Evolutionary conservation across 345 rosid genomes (phyloP).

Genomic region (Eutrema yunnanense): DNA sequence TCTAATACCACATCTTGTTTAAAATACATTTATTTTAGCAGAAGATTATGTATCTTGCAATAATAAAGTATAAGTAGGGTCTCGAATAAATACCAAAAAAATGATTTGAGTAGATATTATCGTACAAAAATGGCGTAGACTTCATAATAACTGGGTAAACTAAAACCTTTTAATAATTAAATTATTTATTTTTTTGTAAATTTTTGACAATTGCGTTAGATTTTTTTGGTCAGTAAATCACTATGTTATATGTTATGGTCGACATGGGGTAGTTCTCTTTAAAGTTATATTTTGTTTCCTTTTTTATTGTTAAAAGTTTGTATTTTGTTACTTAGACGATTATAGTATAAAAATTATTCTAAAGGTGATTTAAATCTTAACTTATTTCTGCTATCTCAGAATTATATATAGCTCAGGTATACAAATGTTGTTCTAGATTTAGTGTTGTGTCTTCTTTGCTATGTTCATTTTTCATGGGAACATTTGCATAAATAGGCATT

Average conservation of each 20-base stretch:
- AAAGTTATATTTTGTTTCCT: background rate
- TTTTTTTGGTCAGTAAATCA: background rate
- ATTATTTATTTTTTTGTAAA: background rate
- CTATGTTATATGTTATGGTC: background rate
- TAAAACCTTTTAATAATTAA: background rate
- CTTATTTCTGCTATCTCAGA: background rate
- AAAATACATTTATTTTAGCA: background rate
- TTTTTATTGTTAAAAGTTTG: no score
- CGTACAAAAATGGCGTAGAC: background rate
- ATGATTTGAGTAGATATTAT: background rate
- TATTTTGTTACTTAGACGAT: background rate
- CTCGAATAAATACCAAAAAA: background rate
- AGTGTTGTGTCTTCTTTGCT: background rate
- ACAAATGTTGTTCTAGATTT: background rate
- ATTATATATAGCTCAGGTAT: background rate
- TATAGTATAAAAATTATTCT: background rate
- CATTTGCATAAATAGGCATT: no score
- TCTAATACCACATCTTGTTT: no score
- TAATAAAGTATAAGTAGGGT: background rate
- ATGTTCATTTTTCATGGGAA: background rate
- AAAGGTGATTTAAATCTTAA: background rate
- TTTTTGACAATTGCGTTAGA: background rate
- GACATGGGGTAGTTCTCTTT: background rate
- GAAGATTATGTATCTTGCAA: background rate
- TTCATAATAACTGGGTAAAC: background rate